Evolutionary conservation across 805 yeast species (phyloP).

Genomic region (Suhomyces pyralidae): DNA sequence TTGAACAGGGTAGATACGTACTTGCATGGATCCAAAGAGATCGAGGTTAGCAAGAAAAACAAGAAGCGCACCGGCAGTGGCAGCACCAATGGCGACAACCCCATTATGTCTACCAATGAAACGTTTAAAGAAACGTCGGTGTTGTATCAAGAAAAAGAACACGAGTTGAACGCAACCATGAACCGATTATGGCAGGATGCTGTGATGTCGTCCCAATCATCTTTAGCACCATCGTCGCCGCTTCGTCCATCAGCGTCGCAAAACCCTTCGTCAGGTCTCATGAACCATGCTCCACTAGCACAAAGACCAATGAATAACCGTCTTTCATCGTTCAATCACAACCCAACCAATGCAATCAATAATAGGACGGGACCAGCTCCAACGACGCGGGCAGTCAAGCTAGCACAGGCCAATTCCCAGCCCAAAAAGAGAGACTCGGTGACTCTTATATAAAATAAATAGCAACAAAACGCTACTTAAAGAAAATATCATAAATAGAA

Average conservation of each 20-base stretch:
- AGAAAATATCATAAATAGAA: too few species aligned
- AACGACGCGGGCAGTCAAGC: conserved; percentile 34
- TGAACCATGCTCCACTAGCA: conserved; percentile 1
- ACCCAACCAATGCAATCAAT: conserved; percentile 7
- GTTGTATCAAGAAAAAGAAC: conserved; percentile 28
- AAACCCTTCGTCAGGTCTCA: background rate
- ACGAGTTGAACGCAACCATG: conserved; percentile 22
- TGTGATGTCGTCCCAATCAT: conserved; percentile 6
- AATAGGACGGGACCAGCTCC: conserved; percentile 25
- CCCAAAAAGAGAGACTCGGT: conserved; percentile 5
- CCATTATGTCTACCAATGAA: conserved; percentile 16
- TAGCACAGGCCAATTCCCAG: conserved; percentile 13
- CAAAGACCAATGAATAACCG: conserved; percentile 22
- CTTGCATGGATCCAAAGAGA: conserved; percentile 14
- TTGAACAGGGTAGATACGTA: conserved; percentile 46
- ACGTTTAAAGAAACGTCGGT: conserved; percentile 35
- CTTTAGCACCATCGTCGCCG: background rate
- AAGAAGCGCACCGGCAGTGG: conserved; percentile 5
- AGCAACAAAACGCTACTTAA: too few species aligned
- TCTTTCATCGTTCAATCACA: conserved; percentile 18
- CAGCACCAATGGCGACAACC: background rate
- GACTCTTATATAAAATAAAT: background rate
- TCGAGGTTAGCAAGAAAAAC: conserved; percentile 23
- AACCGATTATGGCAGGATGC: conserved; percentile 43
- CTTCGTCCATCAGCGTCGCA: conserved; percentile 1